A percentile compares a stretch with the other conserved stretches of the same genome.
These are phyloP conservation scores for Pyrenophora graminea DNA, from an alignment of 2,329 filamentous ascomycete genomes.

Conservation along the genomic window DNA sequence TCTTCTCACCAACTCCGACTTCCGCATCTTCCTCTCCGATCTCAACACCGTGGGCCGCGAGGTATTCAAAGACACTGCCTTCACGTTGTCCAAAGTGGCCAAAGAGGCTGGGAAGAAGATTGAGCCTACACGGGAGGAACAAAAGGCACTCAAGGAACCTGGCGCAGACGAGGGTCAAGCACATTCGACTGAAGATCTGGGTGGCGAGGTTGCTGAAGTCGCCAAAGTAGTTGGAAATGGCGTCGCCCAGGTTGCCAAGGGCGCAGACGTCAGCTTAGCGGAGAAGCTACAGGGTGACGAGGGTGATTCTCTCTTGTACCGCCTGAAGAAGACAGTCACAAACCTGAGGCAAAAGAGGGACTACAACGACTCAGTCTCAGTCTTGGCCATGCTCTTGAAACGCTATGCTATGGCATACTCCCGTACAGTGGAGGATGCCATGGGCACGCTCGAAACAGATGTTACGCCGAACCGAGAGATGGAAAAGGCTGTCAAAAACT, in stretches of 20 bases:
- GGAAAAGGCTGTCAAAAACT: constrained; percentile 75
- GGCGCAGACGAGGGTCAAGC: constrained; percentile 55
- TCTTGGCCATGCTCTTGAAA: constrained; percentile 73
- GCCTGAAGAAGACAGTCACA: constrained; percentile 75
- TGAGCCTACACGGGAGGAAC: constrained; percentile 68
- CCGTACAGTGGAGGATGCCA: constrained; percentile 68
- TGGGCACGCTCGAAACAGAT: constrained; percentile 69
- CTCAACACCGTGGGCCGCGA: constrained; percentile 77
- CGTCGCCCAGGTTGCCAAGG: constrained; percentile 53
- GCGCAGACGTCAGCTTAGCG: constrained; percentile 70
- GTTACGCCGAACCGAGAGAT: constrained; percentile 73
- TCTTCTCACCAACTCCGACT: constrained; percentile 88
- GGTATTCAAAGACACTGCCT: constrained; percentile 84
- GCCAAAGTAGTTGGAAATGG: constrained; percentile 53
- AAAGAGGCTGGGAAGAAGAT: constrained; percentile 73
- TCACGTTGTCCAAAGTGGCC: constrained; percentile 75
- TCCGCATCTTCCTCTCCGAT: constrained; percentile 83
- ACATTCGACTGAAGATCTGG: constrained; percentile 66
- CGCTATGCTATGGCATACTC: constrained; percentile 80
- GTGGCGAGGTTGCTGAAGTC: constrained; percentile 51
- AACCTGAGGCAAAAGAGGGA: constrained; percentile 77
- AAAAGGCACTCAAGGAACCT: constrained; percentile 58
- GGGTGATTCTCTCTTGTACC: constrained; percentile 70
- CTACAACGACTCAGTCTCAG: constrained; percentile 85
- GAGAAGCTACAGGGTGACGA: constrained; percentile 76